Evolutionary conservation across 2,329 filamentous ascomycete genomes (phyloP), one percentile per base, ranked within the genome.

Genomic region (Colletotrichum simmondsii): DNA sequence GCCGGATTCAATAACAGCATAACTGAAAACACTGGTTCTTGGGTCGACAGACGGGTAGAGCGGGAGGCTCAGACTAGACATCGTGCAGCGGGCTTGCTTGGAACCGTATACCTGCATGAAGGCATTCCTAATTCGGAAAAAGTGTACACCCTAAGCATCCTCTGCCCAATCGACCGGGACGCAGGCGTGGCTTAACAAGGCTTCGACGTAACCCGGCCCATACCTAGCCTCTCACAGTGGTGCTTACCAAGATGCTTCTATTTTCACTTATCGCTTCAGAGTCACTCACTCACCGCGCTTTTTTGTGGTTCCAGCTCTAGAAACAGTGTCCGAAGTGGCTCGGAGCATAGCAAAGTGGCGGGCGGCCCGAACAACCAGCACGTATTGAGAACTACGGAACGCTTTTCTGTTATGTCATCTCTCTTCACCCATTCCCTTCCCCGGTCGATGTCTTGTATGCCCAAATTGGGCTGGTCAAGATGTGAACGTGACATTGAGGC

Each of bases 191-290:
- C 46, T 26, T 49, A 52, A 42, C 8, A 73, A 7, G 60, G 35
- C 61, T 32, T 60, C 35, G 66, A 68, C 46, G 64, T 22, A 56
- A 70, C 46, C 46, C 8, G 26, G 32, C 49, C 71, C 60, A 60
- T 52, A 70, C 58, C 53, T 28, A 32, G 22, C n/a, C 46, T 49
- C 46, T 56, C 56, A 35, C 35, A 24, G 22, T 19, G 19, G 57
- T 71, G 71, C 71, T 73, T 63, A 73, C 71, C 71, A 73, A 73
- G 61, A 52, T 73, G 67, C 54, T 71, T 73, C 66, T 73, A 73
- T 73, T 73, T 71, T 73, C 56, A 59, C 61, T 30, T 35, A n/a
- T 32, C 32, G 49, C 22, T 11, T 14, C 19, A 54, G 24, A 57
- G 24, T 56, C 53, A 46, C 12, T 57, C n/a, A 22, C 53, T 58